These are phyloP conservation scores for Primulina tabacum DNA, from an alignment of 257 asterid species.

Conservation along the genomic window DNA sequence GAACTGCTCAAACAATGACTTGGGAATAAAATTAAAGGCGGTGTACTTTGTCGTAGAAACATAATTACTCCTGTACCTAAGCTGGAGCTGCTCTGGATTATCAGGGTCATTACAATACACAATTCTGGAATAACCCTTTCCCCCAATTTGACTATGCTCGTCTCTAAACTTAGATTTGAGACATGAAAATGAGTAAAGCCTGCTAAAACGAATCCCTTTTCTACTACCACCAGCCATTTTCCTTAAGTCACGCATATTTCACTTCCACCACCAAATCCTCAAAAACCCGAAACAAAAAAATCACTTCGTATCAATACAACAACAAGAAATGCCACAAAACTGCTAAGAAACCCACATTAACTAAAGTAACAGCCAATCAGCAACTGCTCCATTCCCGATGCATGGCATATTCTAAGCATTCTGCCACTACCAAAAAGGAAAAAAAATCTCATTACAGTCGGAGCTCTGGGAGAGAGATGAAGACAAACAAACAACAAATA, in stretches of 20 bases:
- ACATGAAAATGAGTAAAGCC: conserved; percentile 72
- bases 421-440: conserved; percentile 5
- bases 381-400: conserved; percentile 14
- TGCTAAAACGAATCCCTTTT: conserved; percentile 49
- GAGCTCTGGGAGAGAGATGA: not conserved
- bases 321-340: conserved; percentile 5
- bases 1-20: conserved; percentile 93
- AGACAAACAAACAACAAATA: conserved; percentile 16
- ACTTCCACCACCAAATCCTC: conserved; percentile 9
- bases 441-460: not conserved
- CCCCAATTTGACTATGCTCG: conserved; percentile 76
- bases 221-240: conserved; percentile 48
- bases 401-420: conserved; percentile 9
- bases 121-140: conserved; percentile 72
- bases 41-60: conserved; percentile 91
- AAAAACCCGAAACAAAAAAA: not conserved
- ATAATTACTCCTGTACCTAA: conserved; percentile 59
- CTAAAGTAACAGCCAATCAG: not conserved
- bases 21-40: conserved; percentile 72
- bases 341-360: conserved; percentile 21
- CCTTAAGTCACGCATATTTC: not conserved
- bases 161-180: conserved; percentile 44
- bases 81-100: conserved; percentile 52
- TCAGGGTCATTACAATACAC: conserved; percentile 89
- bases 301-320: not conserved